phyloP scores from a whole-genome alignment of 257 asterid species.

The Linderniella brevidens region DNA sequence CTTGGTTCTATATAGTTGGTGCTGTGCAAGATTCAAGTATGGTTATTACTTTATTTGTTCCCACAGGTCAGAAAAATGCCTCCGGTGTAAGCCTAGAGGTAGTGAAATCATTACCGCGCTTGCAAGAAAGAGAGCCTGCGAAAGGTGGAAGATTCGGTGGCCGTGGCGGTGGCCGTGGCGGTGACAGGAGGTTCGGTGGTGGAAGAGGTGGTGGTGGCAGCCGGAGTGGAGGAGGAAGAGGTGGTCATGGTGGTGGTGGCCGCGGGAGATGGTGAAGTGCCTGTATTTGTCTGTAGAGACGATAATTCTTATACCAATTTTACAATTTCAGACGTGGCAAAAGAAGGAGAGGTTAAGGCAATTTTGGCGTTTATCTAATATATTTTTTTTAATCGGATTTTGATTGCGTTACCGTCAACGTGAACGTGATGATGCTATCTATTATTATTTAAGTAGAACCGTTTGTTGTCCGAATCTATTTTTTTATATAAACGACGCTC shows the following conservation, averaged over 20 bases:
- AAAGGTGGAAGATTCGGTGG: conserved; percentile 50
- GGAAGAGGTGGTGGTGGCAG: conserved; percentile 21
- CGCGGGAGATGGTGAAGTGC: conserved; percentile 39
- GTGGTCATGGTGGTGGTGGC: conserved; percentile 21
- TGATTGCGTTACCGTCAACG: too few relatives aligned
- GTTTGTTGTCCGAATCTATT: too few relatives aligned
- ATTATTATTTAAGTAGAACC: too few relatives aligned
- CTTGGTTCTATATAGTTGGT: not conserved
- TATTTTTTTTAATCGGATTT: too few relatives aligned
- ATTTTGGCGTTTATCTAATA: too few relatives aligned
- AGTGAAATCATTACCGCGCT: conserved; percentile 40
- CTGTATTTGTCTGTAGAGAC: too few relatives aligned
- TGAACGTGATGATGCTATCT: too few relatives aligned
- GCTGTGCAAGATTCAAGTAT: not conserved
- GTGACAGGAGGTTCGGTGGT: conserved; percentile 24
- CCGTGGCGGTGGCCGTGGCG: conserved; percentile 15
- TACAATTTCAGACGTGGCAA: too few relatives aligned
- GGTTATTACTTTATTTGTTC: not conserved
- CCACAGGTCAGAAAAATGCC: conserved; percentile 45
- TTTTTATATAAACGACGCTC: too few relatives aligned
- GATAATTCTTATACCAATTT: too few relatives aligned
- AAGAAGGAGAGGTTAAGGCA: too few relatives aligned
- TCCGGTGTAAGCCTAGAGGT: conserved; percentile 50
- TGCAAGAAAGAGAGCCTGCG: conserved; percentile 55
- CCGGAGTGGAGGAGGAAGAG: conserved; percentile 29